phyloP scores from a whole-genome alignment of 768 basidiomycete species.

The Lactarius indigo region DNA sequence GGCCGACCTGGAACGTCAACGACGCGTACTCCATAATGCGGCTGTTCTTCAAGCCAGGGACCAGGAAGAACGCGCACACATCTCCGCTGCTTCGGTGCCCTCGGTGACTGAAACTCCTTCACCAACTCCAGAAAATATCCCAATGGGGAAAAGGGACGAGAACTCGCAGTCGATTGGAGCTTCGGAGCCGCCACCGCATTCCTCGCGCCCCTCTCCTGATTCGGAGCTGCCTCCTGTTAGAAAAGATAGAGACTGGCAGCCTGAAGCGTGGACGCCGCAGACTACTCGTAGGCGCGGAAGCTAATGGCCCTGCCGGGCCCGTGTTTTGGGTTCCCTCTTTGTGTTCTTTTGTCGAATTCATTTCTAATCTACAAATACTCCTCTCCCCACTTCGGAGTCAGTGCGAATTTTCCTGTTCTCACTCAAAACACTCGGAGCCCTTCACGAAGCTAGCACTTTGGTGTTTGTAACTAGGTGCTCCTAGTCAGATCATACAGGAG shows the following conservation, averaged over 20 bases:
- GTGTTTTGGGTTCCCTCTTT: neutral
- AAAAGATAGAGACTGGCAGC: slow-evolving; percentile 24
- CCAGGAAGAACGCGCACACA: slow-evolving; percentile 19
- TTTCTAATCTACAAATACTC: neutral
- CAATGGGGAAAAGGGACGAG: neutral
- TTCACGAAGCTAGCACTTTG: neutral
- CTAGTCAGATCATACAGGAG: neutral
- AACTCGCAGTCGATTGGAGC: neutral
- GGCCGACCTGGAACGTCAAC: neutral
- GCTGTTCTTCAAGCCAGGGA: slow-evolving; percentile 23
- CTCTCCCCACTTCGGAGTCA: too few relatives aligned
- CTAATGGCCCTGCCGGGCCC: neutral
- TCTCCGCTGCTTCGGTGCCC: neutral
- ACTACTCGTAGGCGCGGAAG: slow-evolving; percentile 3
- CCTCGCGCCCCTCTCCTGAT: neutral
- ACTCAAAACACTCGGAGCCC: neutral
- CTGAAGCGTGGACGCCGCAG: slow-evolving; percentile 21
- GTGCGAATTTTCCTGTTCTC: neutral
- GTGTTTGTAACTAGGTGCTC: too few relatives aligned
- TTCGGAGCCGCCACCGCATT: neutral
- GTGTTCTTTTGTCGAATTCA: too few relatives aligned
- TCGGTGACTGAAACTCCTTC: neutral
- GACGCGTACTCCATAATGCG: slow-evolving; percentile 17
- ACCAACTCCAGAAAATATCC: neutral
- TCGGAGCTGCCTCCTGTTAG: slow-evolving; percentile 4